A percentile compares a stretch with the other conserved stretches of the same genome.
Conservation (phyloP, 2,329 filamentous ascomycete species). For the Amesomyces nigricolor region DNA sequence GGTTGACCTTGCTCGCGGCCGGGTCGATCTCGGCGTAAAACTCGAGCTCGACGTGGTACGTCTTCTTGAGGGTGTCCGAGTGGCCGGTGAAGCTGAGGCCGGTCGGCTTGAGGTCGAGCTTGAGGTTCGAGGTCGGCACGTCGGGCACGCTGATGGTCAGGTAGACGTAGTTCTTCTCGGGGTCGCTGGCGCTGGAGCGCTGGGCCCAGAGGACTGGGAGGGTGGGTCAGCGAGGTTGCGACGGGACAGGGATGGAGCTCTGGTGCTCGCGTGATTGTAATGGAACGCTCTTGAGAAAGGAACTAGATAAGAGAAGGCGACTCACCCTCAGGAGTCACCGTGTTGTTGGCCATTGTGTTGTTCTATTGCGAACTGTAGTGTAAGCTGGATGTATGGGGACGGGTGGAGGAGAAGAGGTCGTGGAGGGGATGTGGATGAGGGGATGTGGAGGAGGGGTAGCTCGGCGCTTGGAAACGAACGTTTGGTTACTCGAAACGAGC, state of each 20-base stretch:
- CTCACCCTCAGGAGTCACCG: conserved; percentile 28
- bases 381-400: conserved; percentile 2
- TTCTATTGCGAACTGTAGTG: conserved; percentile 5
- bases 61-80: conserved; percentile 77
- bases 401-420: background rate
- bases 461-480: conserved; percentile 14
- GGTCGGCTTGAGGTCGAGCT: conserved; percentile 76
- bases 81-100: conserved; percentile 75
- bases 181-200: conserved; percentile 75
- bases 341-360: conserved; percentile 22
- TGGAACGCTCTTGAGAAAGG: background rate
- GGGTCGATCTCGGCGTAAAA: conserved; percentile 89
- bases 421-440: background rate
- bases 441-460: conserved; percentile 25
- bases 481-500: conserved; percentile 1
- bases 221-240: background rate
- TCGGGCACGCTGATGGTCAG: conserved; percentile 87
- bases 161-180: conserved; percentile 90
- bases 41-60: conserved; percentile 79
- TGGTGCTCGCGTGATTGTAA: background rate
- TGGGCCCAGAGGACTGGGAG: conserved; percentile 89
- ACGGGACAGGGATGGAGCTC: background rate
- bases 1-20: conserved; percentile 75
- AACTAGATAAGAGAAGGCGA: background rate
- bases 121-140: conserved; percentile 66